Evolutionary conservation across 768 basidiomycete genomes (phyloP).

Genomic region (Leccinum arenicola): DNA sequence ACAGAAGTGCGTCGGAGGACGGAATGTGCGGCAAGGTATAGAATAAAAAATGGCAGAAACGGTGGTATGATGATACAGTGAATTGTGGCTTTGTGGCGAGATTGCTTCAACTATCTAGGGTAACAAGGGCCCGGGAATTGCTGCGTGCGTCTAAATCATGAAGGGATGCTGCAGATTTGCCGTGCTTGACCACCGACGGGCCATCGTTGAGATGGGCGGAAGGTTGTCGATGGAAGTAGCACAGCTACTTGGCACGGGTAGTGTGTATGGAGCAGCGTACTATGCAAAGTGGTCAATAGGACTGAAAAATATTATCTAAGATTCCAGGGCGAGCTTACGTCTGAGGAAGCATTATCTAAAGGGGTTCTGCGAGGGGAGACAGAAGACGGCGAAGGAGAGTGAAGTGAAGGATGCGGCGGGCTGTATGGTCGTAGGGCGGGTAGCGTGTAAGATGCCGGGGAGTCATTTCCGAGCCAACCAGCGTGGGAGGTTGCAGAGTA

Average conservation of each 20-base stretch:
- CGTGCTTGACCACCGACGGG: constrained; percentile 37
- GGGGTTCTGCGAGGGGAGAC: constrained; percentile 26
- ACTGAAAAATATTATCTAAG: background rate
- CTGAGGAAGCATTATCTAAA: constrained; percentile 24
- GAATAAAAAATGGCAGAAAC: constrained; percentile 8
- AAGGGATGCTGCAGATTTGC: constrained; percentile 33
- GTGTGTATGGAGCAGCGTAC: constrained; percentile 25
- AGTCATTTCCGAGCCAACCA: constrained; percentile 30
- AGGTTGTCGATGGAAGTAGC: constrained; percentile 32
- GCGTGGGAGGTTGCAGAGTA: constrained; percentile 24
- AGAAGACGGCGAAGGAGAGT: constrained; percentile 28
- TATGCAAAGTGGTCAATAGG: constrained; percentile 9
- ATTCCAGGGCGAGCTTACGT: constrained; percentile 16
- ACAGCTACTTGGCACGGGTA: constrained; percentile 27
- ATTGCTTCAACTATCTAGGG: constrained; percentile 4
- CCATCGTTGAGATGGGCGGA: constrained; percentile 34
- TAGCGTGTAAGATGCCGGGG: constrained; percentile 26
- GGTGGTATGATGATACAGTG: constrained; percentile 15
- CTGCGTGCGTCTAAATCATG: constrained; percentile 30
- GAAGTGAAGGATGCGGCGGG: constrained; percentile 24
- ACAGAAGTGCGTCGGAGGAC: constrained; percentile 1
- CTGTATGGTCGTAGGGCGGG: constrained; percentile 30
- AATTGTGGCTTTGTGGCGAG: constrained; percentile 7
- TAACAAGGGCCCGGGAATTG: constrained; percentile 2
- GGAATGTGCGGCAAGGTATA: constrained; percentile 7